Evolutionary conservation across 352 stramenopile genomes (phyloP), one percentile per base, ranked within the genome.

Genomic region (Phytophthora quininea): DNA sequence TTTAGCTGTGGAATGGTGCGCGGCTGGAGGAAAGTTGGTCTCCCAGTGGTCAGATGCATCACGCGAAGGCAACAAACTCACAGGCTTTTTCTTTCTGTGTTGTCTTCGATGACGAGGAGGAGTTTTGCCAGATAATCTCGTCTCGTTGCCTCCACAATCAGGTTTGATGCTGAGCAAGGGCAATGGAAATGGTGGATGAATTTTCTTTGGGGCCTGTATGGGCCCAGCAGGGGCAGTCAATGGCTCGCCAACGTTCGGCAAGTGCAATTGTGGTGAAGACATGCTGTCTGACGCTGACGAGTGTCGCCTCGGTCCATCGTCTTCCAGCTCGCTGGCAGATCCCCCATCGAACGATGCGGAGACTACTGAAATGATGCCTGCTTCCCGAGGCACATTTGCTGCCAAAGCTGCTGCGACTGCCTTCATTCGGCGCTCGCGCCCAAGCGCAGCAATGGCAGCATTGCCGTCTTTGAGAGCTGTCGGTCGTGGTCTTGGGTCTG

Each of bases 151-250:
- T 2, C 49, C 35, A 8, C 40, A 64, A 24, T 60, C n/a, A 11
- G 60, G 31, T 38, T 58, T 61, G 24, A 73, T 73, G 42, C 60
- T 69, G 19, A 69, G 59, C 12, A 73, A 35, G 19, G 66, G 65
- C 19, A 73, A 27, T 6, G 65, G 49, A 4, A 67, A 30, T 33
- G 45, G 50, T 4, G 37, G 37, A 14, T 64, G 42, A 33, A 63
- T 62, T n/a, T 59, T 67, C 47, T 59, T 67, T 4, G 38, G 3
- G 2, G 11, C 29, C 50, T 58, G 30, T 35, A 50, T 35, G 9
- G 29, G 14, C 6, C 55, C 40, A 2, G 49, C 42, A 54, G 64
- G 64, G 11, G 60, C 47, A 31, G 60, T 58, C 9, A 49, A 62
- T 19, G 35, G 42, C 11, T 58, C 60, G 7, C 2, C 10, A n/a